Base-by-base conservation (phyloP, 768 basidiomycete species). In the Mycena maculata region DNA sequence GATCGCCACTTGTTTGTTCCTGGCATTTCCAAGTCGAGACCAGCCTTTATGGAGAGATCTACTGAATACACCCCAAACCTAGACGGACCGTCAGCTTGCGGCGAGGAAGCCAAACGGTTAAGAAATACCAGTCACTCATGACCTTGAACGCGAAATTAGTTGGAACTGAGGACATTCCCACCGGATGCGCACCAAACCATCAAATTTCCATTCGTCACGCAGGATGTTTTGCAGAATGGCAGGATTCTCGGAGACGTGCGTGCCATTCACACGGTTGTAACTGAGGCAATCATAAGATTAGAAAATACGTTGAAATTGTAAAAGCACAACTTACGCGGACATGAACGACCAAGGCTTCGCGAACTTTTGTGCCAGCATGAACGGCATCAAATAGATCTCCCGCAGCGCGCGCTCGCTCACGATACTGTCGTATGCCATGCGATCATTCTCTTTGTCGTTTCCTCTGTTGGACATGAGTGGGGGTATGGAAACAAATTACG, bases 401-500 rank as follows among this genome's bases (percentile, higher is more conserved):
- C 92, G 84, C 33, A 94, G 80, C 5, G 92, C 88, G 30, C 92
- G 83, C 11, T 87, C 84, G 60, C 87, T 86, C 49, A 94, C 76
- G 41, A 88, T 84, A 82, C 84, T 77, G 83, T 93, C 89, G 69
- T 88, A 92, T 28, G 78, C 90, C 77, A 87, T 84, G 12, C 91
- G 85, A 71, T 92, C 91, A 67, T 92, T 85, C 75, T 94, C 92
- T 76, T 93, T 93, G 80, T 95, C 93, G 72, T 94, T 95, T 25
- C 86, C 88, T 22, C 89, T 90, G 65, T 39, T 45, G 38, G 33
- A 61, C 13, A 41, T 15, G 4, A 47, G 15, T 31, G 18, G 41
- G 27, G 16, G 41, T 25, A 9, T 12, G 23, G 28, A 25, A 47
- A 9, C 25, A 53, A 30, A 44, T 23, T 49, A 20, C n/a, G 42